phyloP scores from a whole-genome alignment of 257 asterid genomes.

The Mitragyna speciosa region DNA sequence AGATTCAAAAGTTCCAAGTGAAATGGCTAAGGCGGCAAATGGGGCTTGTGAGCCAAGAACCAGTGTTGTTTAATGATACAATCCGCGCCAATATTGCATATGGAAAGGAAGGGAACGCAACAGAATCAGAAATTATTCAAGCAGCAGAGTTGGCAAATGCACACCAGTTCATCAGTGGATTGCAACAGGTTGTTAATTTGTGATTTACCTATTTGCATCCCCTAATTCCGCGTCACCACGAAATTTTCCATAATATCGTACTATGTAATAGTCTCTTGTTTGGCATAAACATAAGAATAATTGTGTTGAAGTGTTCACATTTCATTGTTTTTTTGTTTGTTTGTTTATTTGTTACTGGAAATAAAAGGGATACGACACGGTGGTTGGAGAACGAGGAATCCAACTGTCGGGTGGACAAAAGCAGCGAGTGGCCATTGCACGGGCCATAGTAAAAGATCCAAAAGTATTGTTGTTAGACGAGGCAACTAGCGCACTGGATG shows the following conservation, averaged over 20 bases:
- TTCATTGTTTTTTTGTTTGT: no score
- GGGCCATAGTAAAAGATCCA: constrained; percentile 76
- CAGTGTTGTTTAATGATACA: constrained; percentile 69
- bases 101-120: constrained; percentile 76
- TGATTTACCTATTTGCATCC: no score
- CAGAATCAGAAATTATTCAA: constrained; percentile 70
- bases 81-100: constrained; percentile 82
- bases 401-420: constrained; percentile 90
- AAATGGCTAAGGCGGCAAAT: constrained; percentile 89
- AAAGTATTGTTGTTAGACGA: constrained; percentile 74
- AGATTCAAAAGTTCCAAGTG: constrained; percentile 64
- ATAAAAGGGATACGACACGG: constrained; percentile 65
- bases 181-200: constrained; percentile 37
- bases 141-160: constrained; percentile 89
- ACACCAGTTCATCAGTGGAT: constrained; percentile 78
- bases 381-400: constrained; percentile 80
- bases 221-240: no score
- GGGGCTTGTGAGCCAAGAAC: constrained; percentile 97
- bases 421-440: constrained; percentile 88
- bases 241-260: no score
- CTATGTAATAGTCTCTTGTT: background rate
- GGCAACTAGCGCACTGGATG: constrained; percentile 85
- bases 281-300: background rate
- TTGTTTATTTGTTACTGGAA: background rate
- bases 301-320: no score